phyloP scores from a whole-genome alignment of 2,329 filamentous ascomycete species.

The Ophiosphaerella narmari region DNA sequence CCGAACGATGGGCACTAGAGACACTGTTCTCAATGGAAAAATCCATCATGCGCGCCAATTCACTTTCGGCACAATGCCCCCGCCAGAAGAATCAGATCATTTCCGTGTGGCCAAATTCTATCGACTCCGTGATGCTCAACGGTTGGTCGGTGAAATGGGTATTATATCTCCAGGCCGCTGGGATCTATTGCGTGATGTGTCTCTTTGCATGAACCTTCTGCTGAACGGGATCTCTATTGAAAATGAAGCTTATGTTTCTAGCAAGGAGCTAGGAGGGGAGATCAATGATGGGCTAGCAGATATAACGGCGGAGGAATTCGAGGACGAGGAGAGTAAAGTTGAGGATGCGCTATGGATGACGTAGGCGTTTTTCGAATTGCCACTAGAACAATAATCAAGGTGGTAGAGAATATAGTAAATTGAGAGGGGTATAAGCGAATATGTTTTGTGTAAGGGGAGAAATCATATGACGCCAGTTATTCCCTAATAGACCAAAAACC shows the following conservation, averaged over 20 bases:
- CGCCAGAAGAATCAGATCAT: neutral
- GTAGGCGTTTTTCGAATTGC: no score
- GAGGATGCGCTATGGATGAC: no score
- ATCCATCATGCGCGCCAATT: neutral
- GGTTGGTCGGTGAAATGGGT: slow-evolving; percentile 3
- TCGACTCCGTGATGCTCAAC: slow-evolving; percentile 2
- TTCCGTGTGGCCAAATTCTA: neutral
- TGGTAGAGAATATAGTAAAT: no score
- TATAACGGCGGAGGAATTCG: neutral
- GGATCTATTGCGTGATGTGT: neutral
- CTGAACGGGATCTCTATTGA: neutral
- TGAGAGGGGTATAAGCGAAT: no score
- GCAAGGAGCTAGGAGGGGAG: neutral
- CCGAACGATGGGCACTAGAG: neutral
- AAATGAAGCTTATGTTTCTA: neutral
- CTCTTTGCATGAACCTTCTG: neutral
- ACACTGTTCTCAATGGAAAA: slow-evolving; percentile 1
- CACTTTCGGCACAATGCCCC: no score
- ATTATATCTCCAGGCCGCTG: neutral
- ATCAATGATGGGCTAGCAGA: neutral
- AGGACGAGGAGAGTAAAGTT: neutral
- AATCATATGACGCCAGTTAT: no score
- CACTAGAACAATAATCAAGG: no score
- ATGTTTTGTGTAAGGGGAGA: no score
- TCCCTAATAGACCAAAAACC: no score